These are phyloP conservation scores for Daucus carota DNA, from an alignment of 129 eudicot species.

Conservation along the genomic window DNA sequence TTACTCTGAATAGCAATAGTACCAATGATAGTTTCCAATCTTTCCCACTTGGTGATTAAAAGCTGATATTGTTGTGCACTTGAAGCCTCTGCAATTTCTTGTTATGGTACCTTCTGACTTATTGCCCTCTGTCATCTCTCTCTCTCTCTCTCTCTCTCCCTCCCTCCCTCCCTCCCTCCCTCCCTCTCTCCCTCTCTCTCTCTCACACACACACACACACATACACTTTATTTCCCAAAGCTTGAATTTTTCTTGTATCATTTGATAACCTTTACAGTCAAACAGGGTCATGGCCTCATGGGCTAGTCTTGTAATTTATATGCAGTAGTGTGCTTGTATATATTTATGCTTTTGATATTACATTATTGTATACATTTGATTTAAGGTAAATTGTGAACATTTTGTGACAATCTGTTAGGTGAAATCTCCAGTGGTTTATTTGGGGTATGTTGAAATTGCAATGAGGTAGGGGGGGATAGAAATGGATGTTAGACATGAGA, in stretches of 20 bases:
- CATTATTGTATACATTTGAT: not conserved
- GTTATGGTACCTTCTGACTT: slow-evolving; percentile 31
- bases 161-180: too few species aligned
- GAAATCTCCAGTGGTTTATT: not conserved
- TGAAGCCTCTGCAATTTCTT: slow-evolving; percentile 16
- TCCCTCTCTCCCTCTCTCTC: too few species aligned
- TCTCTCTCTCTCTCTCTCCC: too few species aligned
- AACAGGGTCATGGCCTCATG: not conserved
- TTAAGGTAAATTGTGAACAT: not conserved
- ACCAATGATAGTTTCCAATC: not conserved
- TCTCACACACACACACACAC: too few species aligned
- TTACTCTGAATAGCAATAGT: not conserved
- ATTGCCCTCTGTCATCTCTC: slow-evolving; percentile 12
- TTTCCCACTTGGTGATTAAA: too few species aligned
- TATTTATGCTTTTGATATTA: not conserved
- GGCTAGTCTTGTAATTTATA: not conserved
- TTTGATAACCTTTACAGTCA: not conserved
- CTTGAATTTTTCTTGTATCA: too few species aligned
- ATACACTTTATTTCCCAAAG: too few species aligned
- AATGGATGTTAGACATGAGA: slow-evolving; percentile 75
- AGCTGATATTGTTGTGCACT: not conserved
- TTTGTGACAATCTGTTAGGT: not conserved
- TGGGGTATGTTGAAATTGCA: slow-evolving; percentile 21
- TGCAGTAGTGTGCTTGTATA: not conserved
- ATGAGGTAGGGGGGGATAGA: slow-evolving; percentile 51